These are phyloP conservation scores for Pyracantha coccinea DNA, from an alignment of 331 rosid species.

Conservation along the genomic window DNA sequence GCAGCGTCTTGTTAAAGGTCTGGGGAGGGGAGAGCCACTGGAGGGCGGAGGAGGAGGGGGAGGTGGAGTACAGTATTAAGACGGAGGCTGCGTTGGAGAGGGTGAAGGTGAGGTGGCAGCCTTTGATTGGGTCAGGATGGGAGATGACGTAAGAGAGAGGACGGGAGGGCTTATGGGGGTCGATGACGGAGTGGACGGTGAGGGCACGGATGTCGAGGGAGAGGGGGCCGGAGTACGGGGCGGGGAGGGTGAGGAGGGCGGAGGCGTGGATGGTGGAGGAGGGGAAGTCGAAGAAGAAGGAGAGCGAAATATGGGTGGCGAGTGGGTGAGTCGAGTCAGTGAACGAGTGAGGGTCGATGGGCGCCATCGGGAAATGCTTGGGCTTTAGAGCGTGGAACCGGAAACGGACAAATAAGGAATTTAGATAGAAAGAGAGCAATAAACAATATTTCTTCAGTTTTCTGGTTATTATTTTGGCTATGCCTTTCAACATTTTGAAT, in stretches of 20 bases:
- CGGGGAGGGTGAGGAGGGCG: constrained; percentile 44
- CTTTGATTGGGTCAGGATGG: constrained; percentile 44
- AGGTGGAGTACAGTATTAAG: constrained; percentile 42
- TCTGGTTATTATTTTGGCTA: no score
- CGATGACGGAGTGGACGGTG: constrained; percentile 36
- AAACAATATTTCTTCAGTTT: background rate
- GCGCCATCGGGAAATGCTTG: constrained; percentile 44
- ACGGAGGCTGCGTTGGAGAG: constrained; percentile 50
- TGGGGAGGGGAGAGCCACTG: constrained; percentile 86
- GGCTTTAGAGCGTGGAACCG: background rate
- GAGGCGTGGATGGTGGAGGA: constrained; percentile 53
- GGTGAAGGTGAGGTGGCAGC: constrained; percentile 44
- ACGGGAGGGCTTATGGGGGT: constrained; percentile 24
- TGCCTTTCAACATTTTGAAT: no score
- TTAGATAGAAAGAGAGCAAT: background rate
- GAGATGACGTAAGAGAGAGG: constrained; percentile 52
- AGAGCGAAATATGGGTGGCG: constrained; percentile 45
- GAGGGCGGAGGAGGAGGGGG: constrained; percentile 78
- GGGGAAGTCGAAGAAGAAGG: constrained; percentile 62
- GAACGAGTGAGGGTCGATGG: constrained; percentile 87
- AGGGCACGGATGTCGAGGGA: constrained; percentile 80
- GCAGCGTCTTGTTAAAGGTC: constrained; percentile 55
- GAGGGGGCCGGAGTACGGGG: constrained; percentile 49
- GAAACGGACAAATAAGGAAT: background rate
- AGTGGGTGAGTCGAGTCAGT: constrained; percentile 56